Evolutionary conservation across 1,284 basidiomycete genomes (phyloP).

Genomic region (Puccinia hordei): DNA sequence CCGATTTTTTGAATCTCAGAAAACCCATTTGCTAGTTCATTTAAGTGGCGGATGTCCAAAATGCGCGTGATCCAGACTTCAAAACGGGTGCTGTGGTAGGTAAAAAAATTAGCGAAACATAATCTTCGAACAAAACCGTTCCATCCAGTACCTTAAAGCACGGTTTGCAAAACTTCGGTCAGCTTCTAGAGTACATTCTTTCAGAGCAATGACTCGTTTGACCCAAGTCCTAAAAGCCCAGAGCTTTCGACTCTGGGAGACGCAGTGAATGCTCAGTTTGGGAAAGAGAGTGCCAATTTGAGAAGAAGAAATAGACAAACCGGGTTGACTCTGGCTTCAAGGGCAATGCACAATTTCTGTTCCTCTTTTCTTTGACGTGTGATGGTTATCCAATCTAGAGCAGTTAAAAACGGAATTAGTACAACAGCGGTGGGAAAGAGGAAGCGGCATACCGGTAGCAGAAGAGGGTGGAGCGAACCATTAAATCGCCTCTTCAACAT

Average conservation of each 20-base stretch:
- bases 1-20: slow-evolving; percentile 40
- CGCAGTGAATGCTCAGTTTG: not conserved
- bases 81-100: slow-evolving; percentile 10
- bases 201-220: slow-evolving; percentile 6
- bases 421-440: not conserved
- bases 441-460: not conserved
- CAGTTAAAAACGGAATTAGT: not conserved
- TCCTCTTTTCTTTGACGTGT: slow-evolving; percentile 21
- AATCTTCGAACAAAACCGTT: no score
- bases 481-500: slow-evolving; percentile 14
- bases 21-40: slow-evolving; percentile 45
- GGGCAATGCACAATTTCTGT: not conserved
- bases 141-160: not conserved
- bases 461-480: slow-evolving; percentile 8
- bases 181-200: not conserved
- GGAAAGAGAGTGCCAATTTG: no score
- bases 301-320: not conserved
- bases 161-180: not conserved
- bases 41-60: slow-evolving; percentile 7
- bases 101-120: not conserved
- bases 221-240: slow-evolving; percentile 21
- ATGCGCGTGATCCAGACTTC: slow-evolving; percentile 22
- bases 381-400: slow-evolving; percentile 8
- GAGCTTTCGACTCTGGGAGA: slow-evolving; percentile 4
- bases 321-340: slow-evolving; percentile 24